Evolutionary conservation across 768 basidiomycete genomes (phyloP), one percentile per base, ranked within the genome.

Genomic region (Cystofilobasidium macerans): DNA sequence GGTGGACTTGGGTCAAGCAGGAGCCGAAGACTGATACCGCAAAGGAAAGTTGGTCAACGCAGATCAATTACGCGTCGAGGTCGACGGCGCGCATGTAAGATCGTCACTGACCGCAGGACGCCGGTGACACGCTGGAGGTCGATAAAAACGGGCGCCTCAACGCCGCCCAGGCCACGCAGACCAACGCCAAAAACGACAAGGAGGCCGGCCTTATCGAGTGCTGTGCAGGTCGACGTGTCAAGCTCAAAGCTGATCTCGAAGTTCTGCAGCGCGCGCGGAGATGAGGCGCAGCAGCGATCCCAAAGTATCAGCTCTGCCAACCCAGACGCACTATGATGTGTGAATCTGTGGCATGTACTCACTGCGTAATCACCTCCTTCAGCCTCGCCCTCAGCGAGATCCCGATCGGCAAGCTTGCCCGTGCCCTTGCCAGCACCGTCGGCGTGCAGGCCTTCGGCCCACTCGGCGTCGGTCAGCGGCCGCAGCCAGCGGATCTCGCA

Each of bases 1-100:
- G 76, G 76, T 0, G 75, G 75, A 4, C 73, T 72, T 5, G 76
- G 74, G 18, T 74, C 75, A 9, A 76, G 71, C 13, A 76, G 64
- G 0, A 76, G 69, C 14, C 75, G 69, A 11, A 76, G 20, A 56
- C 75, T 73, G 56, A 74, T n/a, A n/a, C n/a, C n/a, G n/a, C n/a
- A n/a, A n/a, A n/a, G 40, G 72, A 73, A 30, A 2, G 4, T 22
- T 9, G 32, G n/a, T n/a, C n/a, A n/a, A n/a, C n/a, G n/a, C n/a
- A n/a, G n/a, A n/a, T n/a, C n/a, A n/a, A n/a, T n/a, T n/a, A n/a
- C n/a, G n/a, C n/a, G n/a, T n/a, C n/a, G n/a, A n/a, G n/a, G n/a
- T n/a, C n/a, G n/a, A n/a, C n/a, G n/a, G n/a, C n/a, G n/a, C n/a
- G n/a, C n/a, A n/a, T n/a, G n/a, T n/a, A n/a, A n/a, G n/a, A n/a